Evolutionary conservation across 2,329 filamentous ascomycete species (phyloP).

Genomic region (Rutstroemia sp.): DNA sequence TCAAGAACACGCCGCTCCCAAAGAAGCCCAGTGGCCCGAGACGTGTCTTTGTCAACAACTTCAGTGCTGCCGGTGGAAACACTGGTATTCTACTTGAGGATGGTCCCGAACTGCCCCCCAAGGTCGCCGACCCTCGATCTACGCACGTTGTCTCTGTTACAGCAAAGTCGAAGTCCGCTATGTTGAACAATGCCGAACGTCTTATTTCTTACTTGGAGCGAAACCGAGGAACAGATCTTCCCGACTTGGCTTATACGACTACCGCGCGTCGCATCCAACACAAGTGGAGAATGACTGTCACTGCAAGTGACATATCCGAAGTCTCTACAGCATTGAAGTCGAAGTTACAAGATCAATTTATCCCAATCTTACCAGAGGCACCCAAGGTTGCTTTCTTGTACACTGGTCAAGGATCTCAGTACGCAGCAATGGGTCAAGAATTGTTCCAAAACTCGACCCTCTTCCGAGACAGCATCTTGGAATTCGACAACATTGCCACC

Average conservation of each 20-base stretch:
- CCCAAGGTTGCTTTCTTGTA: constrained; percentile 27
- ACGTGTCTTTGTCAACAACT: constrained; percentile 37
- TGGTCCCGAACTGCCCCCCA: constrained; percentile 27
- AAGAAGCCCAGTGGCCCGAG: constrained; percentile 1
- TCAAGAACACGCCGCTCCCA: constrained; percentile 10
- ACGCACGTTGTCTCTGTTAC: constrained; percentile 39
- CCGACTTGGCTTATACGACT: constrained; percentile 28
- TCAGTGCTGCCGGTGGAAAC: constrained; percentile 33
- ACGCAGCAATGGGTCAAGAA: constrained; percentile 8
- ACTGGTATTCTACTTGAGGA: constrained; percentile 28
- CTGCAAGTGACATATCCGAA: constrained; percentile 32
- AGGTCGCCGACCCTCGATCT: constrained; percentile 34
- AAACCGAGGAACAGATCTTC: constrained; percentile 18
- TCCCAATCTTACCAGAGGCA: constrained; percentile 6
- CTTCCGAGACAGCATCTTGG: constrained; percentile 6
- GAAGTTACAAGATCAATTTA: constrained; percentile 8
- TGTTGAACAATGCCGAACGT: constrained; percentile 22
- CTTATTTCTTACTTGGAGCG: constrained; percentile 20
- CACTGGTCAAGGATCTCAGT: constrained; percentile 11
- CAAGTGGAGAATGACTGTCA: constrained; percentile 45
- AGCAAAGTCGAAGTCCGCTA: constrained; percentile 34
- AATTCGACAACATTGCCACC: constrained; percentile 8
- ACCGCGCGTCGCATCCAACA: constrained; percentile 49
- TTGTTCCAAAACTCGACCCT: constrained; percentile 4
- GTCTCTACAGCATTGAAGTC: constrained; percentile 23